Conservation (phyloP, 176 grass and related monocot genomes). For the Chrysopogon serrulatus region DNA sequence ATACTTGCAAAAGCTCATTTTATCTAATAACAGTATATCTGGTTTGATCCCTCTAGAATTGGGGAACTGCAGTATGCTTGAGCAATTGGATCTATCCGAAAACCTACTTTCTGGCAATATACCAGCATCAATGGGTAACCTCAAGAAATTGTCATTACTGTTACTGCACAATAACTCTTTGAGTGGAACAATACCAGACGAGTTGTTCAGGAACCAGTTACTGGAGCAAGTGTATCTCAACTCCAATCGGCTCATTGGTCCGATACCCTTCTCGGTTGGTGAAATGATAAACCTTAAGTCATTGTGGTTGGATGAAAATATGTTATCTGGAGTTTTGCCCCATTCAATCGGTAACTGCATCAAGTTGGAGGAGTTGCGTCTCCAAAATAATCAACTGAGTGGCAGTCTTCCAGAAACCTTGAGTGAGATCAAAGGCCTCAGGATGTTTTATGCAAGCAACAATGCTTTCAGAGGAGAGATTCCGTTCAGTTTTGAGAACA, state of each 20-base stretch:
- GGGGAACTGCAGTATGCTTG: slow-evolving; percentile 53
- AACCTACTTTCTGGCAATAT: slow-evolving; percentile 67
- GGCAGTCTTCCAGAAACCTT: slow-evolving; percentile 54
- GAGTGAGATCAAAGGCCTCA: slow-evolving; percentile 41
- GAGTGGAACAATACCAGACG: slow-evolving; percentile 48
- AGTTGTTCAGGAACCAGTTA: slow-evolving; percentile 40
- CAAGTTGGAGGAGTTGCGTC: slow-evolving; percentile 51
- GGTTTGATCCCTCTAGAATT: slow-evolving; percentile 58
- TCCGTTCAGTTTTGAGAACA: slow-evolving; percentile 38
- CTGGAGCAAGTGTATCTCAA: slow-evolving; percentile 49
- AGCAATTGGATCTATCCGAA: slow-evolving; percentile 42
- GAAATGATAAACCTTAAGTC: slow-evolving; percentile 31
- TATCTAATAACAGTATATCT: slow-evolving; percentile 40
- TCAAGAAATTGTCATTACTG: slow-evolving; percentile 34
- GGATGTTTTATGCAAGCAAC: slow-evolving; percentile 17
- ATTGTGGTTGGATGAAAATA: slow-evolving; percentile 44
- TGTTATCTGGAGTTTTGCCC: slow-evolving; percentile 51
- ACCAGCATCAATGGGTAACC: slow-evolving; percentile 48
- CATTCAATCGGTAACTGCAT: slow-evolving; percentile 64
- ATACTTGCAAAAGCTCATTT: slow-evolving; percentile 9
- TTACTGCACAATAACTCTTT: slow-evolving; percentile 44
- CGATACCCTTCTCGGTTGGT: slow-evolving; percentile 36
- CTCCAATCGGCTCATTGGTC: slow-evolving; percentile 48
- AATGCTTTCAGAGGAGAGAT: slow-evolving; percentile 64
- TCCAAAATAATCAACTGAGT: slow-evolving; percentile 51